These are phyloP conservation scores for Myxozyma monticola DNA, from an alignment of 805 yeast genomes.

Conservation along the genomic window DNA sequence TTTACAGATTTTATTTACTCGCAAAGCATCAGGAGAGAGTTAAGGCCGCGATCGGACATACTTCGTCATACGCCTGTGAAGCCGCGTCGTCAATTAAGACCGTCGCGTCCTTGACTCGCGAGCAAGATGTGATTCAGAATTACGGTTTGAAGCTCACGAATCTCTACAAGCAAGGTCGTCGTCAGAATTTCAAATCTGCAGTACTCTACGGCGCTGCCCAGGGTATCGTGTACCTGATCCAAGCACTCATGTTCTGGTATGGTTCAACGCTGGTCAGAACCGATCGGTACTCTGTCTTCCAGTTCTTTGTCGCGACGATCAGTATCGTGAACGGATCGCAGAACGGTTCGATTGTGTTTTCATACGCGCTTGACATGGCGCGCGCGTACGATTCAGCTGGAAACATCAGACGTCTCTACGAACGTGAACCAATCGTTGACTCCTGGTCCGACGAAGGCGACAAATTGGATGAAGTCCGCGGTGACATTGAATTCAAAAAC, in stretches of 20 bases:
- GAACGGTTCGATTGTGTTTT: constrained; percentile 45
- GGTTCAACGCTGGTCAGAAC: constrained; percentile 43
- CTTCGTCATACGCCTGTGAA: constrained; percentile 43
- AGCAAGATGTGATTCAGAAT: constrained; percentile 39
- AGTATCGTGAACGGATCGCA: constrained; percentile 46
- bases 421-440: constrained; percentile 42
- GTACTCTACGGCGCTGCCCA: constrained; percentile 23
- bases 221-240: constrained; percentile 39
- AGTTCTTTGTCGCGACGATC: constrained; percentile 44
- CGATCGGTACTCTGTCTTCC: constrained; percentile 36
- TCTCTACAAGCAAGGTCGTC: constrained; percentile 17
- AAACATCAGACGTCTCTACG: constrained; percentile 39
- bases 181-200: constrained; percentile 18
- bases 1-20: constrained; percentile 42
- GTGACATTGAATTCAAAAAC: constrained; percentile 55
- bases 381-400: constrained; percentile 44
- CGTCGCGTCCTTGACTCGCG: constrained; percentile 46
- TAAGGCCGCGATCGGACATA: constrained; percentile 38
- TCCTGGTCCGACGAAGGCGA: constrained; percentile 37
- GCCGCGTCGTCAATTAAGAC: constrained; percentile 45
- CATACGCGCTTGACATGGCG: constrained; percentile 48
- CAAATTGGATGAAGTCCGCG: constrained; percentile 39
- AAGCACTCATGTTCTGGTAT: constrained; percentile 47
- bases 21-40: constrained; percentile 41
- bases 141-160: constrained; percentile 32